phyloP scores from a whole-genome alignment of 495 filamentous ascomycete species.

The Podospora pseudopauciseta region DNA sequence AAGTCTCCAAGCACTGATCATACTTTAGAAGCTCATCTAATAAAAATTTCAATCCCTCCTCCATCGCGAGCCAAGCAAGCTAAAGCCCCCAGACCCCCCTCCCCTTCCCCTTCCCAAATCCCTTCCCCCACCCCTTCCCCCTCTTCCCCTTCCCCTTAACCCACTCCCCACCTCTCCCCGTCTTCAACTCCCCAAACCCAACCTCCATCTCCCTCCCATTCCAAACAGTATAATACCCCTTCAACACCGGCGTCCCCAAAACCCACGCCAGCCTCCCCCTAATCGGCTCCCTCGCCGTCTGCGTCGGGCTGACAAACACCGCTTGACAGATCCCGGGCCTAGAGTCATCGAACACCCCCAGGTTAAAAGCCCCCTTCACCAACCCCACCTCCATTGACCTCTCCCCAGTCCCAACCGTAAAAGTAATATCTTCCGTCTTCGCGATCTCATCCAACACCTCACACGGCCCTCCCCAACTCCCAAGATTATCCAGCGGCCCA shows the following conservation, averaged over 20 bases:
- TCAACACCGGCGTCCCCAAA: conserved; percentile 21
- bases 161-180: background rate
- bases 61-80: too few relatives aligned
- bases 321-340: conserved; percentile 26
- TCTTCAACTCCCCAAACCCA: conserved; percentile 17
- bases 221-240: conserved; percentile 31
- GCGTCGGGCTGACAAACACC: conserved; percentile 16
- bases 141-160: background rate
- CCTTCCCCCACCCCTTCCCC: background rate
- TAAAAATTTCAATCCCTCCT: too few relatives aligned
- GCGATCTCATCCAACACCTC: conserved; percentile 14
- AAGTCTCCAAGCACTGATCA: too few relatives aligned
- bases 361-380: conserved; percentile 20
- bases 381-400: conserved; percentile 16
- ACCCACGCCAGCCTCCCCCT: conserved; percentile 23
- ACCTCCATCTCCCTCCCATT: conserved; percentile 18
- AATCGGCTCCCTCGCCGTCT: conserved; percentile 18
- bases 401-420: conserved; percentile 20
- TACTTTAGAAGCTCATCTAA: too few relatives aligned
- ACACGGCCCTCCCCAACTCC: conserved; percentile 27
- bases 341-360: conserved; percentile 22
- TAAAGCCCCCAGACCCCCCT: background rate
- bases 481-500: conserved; percentile 19
- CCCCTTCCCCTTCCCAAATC: background rate
- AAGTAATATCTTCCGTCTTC: conserved; percentile 10